Conservation (phyloP, 805 yeast species). For the Hanseniaspora valbyensis region DNA sequence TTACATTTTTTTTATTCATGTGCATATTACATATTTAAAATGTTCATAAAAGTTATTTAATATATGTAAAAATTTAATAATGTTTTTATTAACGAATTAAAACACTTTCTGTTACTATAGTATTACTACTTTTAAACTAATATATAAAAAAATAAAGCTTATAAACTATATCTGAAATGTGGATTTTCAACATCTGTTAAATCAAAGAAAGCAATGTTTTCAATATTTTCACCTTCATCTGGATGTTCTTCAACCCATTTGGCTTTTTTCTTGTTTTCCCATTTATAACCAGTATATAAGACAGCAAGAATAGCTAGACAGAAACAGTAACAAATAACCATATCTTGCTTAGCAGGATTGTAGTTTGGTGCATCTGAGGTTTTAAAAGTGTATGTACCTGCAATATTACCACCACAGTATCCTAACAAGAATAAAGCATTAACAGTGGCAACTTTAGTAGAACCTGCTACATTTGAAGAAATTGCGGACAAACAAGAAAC, state of each 20-base stretch:
- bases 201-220: slow-evolving; percentile 30
- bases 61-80: too few relatives aligned
- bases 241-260: slow-evolving; percentile 24
- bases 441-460: slow-evolving; percentile 57
- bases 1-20: too few relatives aligned
- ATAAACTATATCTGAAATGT: slow-evolving; percentile 31
- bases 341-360: slow-evolving; percentile 42
- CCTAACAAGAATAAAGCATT: slow-evolving; percentile 51
- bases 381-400: slow-evolving; percentile 65
- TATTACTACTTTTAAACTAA: too few relatives aligned
- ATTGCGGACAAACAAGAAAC: slow-evolving; percentile 30
- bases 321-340: slow-evolving; percentile 39
- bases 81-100: too few relatives aligned
- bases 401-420: slow-evolving; percentile 56
- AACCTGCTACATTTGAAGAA: slow-evolving; percentile 52
- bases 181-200: slow-evolving; percentile 37
- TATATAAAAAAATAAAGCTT: too few relatives aligned
- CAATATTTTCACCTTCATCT: slow-evolving; percentile 18
- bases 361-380: slow-evolving; percentile 50
- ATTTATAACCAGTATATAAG: slow-evolving; percentile 25
- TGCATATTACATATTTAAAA: too few relatives aligned
- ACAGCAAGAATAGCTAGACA: slow-evolving; percentile 30
- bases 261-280: slow-evolving; percentile 38
- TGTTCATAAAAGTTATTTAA: too few relatives aligned
- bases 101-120: too few relatives aligned